Evolutionary conservation across 2,329 filamentous ascomycete genomes (phyloP), one percentile per base, ranked within the genome.

Genomic region (Sordariomycetes sp.): DNA sequence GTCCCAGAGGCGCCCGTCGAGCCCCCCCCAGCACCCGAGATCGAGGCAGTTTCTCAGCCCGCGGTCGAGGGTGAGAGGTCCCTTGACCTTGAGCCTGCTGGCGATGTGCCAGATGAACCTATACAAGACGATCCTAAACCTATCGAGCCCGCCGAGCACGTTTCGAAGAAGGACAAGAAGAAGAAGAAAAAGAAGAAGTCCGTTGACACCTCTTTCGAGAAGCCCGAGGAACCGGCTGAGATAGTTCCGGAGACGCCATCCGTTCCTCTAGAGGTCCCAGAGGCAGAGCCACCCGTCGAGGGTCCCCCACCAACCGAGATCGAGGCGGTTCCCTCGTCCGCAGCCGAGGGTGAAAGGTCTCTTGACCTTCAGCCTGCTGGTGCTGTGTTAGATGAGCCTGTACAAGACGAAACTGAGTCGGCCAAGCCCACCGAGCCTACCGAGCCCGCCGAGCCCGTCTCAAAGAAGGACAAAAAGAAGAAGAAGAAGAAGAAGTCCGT

Each of bases 401-500:
- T 28, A n/a, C n/a, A n/a, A n/a, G n/a, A n/a, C n/a, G n/a, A n/a
- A n/a, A n/a, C 25, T 3, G n/a, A n/a, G n/a, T n/a, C n/a, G n/a
- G n/a, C n/a, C 20, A 52, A 17, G 25, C 3, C 59, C 53, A 50
- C 59, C 59, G 39, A 36, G 7, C 13, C 45, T 6, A n/a, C n/a
- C 6, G 39, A 45, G 13, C n/a, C 54, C 28, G 54, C 35, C 4
- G 48, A 48, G n/a, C 39, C 13, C 13, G n/a, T 24, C 4, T 52
- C 62, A 59, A 60, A 60, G 39, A 58, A 58, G 61, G 58, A 54
- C 58, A 59, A 55, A 4, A 57, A n/a, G n/a, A n/a, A 60, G 53
- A 60, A 61, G 45, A 57, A 60, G 51, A 61, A 61, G 58, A 62
- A 62, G 53, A 61, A 63, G 54, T 61, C 60, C 55, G 61, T 62